Conservation (phyloP, 2,329 filamentous ascomycete genomes). For the Ceratocystis eucalypticola region DNA sequence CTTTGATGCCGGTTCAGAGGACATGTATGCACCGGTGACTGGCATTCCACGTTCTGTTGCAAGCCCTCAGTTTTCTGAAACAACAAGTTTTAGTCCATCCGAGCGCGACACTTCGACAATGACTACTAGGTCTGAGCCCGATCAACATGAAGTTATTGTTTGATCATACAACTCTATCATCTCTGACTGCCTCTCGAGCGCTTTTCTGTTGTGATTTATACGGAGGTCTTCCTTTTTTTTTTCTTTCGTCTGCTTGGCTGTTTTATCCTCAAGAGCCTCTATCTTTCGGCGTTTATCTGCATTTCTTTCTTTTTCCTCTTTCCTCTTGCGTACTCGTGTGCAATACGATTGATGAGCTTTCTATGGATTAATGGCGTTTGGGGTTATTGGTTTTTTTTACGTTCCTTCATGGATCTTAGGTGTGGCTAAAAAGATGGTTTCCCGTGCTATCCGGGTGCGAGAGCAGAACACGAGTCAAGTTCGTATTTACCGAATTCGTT, state of each 20-base stretch:
- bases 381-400: not conserved
- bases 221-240: not conserved
- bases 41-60: not conserved
- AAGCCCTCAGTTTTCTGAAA: not conserved
- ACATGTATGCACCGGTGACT: not conserved
- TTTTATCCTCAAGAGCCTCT: not conserved
- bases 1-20: not conserved
- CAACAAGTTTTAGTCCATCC: not conserved
- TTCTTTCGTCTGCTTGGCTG: not conserved
- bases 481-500: too few relatives aligned
- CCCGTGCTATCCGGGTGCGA: not conserved
- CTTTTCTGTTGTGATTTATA: not conserved
- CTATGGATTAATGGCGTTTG: not conserved
- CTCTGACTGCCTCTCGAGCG: not conserved
- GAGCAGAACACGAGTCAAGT: not conserved
- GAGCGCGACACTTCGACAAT: not conserved
- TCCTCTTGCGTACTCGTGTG: not conserved
- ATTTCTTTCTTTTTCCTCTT: not conserved
- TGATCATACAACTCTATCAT: not conserved
- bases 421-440: not conserved
- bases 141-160: not conserved
- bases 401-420: not conserved
- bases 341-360: not conserved
- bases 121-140: not conserved
- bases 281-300: not conserved